phyloP scores from a whole-genome alignment of 2,329 filamentous ascomycete species.

The Penicillium sp. region DNA sequence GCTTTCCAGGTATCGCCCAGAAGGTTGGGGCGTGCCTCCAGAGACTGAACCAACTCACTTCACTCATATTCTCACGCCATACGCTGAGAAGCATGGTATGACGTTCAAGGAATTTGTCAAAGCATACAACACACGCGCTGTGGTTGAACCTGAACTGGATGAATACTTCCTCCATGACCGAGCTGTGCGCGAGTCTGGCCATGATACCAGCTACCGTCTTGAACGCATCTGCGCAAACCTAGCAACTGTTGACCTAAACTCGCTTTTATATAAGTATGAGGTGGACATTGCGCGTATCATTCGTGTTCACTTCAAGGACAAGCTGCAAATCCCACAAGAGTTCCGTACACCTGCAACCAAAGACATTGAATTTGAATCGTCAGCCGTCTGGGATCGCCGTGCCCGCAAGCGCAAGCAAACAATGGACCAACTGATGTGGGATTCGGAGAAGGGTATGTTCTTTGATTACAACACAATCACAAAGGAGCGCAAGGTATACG shows the following conservation, averaged over 20 bases:
- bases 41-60: slow-evolving; percentile 91
- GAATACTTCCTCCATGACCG: slow-evolving; percentile 96
- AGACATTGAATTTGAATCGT: slow-evolving; percentile 75
- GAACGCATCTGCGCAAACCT: slow-evolving; percentile 86
- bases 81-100: slow-evolving; percentile 82
- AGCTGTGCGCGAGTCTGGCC: slow-evolving; percentile 92
- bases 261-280: slow-evolving; percentile 95
- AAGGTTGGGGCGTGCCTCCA: slow-evolving; percentile 83
- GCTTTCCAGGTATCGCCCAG: slow-evolving; percentile 81
- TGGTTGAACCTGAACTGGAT: slow-evolving; percentile 86
- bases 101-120: slow-evolving; percentile 81
- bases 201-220: slow-evolving; percentile 93
- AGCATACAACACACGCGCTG: slow-evolving; percentile 78
- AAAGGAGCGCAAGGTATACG: slow-evolving; percentile 80
- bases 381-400: slow-evolving; percentile 86
- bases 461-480: slow-evolving; percentile 94
- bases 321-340: slow-evolving; percentile 77
- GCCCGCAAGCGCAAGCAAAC: slow-evolving; percentile 80
- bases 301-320: slow-evolving; percentile 80
- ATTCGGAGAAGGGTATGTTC: slow-evolving; percentile 90
- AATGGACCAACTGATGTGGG: slow-evolving; percentile 94
- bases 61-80: slow-evolving; percentile 78
- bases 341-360: slow-evolving; percentile 72
- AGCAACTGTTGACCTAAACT: slow-evolving; percentile 93
- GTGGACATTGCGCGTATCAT: slow-evolving; percentile 88